Conservation (phyloP, 2,329 filamentous ascomycete species). For the Nectriaceae sp. region DNA sequence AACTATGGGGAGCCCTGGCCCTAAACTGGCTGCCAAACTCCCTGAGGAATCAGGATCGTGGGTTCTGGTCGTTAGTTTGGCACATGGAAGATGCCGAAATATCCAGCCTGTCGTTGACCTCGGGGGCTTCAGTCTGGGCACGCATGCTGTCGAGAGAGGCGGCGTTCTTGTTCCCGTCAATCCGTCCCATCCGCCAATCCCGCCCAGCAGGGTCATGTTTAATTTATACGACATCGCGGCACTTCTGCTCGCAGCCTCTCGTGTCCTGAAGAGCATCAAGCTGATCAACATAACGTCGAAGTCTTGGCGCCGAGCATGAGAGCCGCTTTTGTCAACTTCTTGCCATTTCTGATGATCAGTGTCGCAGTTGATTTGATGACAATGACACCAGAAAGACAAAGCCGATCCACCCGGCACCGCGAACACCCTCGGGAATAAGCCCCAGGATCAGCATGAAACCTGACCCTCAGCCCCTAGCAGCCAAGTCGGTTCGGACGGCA, state of each 20-base stretch:
- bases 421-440: conserved; percentile 32
- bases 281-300: neutral
- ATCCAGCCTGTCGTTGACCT: conserved; percentile 17
- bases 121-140: neutral
- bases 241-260: conserved; percentile 2
- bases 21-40: neutral
- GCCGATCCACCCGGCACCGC: conserved; percentile 26
- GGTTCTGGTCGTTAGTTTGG: neutral
- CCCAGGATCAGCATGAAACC: conserved; percentile 26
- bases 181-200: conserved; percentile 9
- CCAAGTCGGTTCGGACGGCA: conserved; percentile 44
- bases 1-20: conserved; percentile 23
- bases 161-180: no score
- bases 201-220: conserved; percentile 18
- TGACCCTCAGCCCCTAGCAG: conserved; percentile 22
- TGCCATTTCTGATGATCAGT: neutral
- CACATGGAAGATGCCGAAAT: conserved; percentile 27
- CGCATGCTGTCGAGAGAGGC: neutral
- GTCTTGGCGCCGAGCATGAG: conserved; percentile 18
- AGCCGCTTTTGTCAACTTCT: conserved; percentile 9
- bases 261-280: neutral
- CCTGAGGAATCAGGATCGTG: neutral
- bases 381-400: conserved; percentile 9
- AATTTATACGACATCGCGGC: conserved; percentile 13
- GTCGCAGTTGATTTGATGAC: no score